Evolutionary conservation across 306 rosid genomes (phyloP).

Genomic region (Begonia masoniana): DNA sequence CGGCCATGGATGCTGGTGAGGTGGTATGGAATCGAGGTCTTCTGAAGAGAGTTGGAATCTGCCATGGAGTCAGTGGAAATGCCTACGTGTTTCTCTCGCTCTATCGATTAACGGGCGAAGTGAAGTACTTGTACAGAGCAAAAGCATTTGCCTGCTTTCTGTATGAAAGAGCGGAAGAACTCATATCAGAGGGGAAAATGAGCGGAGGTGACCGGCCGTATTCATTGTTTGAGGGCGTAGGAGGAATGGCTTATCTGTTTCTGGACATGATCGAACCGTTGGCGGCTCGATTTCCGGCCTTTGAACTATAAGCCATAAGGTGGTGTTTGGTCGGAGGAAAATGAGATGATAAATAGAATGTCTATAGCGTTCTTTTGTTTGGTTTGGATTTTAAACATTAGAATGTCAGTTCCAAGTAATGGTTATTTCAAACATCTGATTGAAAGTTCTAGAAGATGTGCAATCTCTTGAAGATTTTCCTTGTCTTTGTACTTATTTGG

Average conservation of each 20-base stretch:
- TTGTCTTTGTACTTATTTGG: no score
- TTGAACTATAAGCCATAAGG: constrained; percentile 33
- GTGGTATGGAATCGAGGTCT: constrained; percentile 72
- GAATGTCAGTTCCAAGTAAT: no score
- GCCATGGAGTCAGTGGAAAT: constrained; percentile 83
- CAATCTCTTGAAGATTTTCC: no score
- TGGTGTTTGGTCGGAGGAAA: no score
- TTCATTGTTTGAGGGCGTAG: constrained; percentile 72
- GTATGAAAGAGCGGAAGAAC: constrained; percentile 37
- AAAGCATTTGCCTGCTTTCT: constrained; percentile 75
- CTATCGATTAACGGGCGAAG: constrained; percentile 51
- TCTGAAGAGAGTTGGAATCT: constrained; percentile 71
- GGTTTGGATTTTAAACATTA: no score
- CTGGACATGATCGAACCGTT: constrained; percentile 59
- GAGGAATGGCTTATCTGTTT: constrained; percentile 57
- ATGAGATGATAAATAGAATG: no score
- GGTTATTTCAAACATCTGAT: no score
- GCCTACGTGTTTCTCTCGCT: constrained; percentile 71
- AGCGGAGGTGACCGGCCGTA: constrained; percentile 76
- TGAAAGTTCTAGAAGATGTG: no score
- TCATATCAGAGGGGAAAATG: constrained; percentile 53
- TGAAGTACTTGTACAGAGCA: constrained; percentile 46
- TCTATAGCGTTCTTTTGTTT: no score
- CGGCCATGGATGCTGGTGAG: constrained; percentile 61
- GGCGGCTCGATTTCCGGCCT: constrained; percentile 55